Conservation (phyloP, 352 stramenopile species). For the Peronosclerospora sorghi region DNA sequence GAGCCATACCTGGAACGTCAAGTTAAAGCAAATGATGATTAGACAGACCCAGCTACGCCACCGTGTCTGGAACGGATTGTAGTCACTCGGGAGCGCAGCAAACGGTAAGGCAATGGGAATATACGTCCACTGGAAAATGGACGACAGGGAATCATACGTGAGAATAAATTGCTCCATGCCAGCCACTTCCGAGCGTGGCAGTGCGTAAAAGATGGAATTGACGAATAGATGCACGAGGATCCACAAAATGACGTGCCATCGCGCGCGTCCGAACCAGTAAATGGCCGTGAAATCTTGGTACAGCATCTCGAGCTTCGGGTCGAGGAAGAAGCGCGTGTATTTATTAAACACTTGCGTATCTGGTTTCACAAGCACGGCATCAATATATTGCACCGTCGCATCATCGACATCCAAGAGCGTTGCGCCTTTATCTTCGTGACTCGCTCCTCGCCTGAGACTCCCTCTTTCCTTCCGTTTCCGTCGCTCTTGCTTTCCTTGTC, state of each 20-base stretch:
- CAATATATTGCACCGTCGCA: conserved; percentile 60
- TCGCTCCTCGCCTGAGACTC: conserved; percentile 8
- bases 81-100: conserved; percentile 42
- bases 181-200: conserved; percentile 46
- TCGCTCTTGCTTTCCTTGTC: conserved; percentile 13
- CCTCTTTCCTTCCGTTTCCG: conserved; percentile 10
- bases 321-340: conserved; percentile 72
- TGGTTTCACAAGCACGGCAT: conserved; percentile 60
- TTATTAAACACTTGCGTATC: conserved; percentile 66
- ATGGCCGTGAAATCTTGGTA: conserved; percentile 82
- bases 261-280: conserved; percentile 71
- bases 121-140: conserved; percentile 65
- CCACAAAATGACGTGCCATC: conserved; percentile 60
- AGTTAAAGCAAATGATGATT: conserved; percentile 70
- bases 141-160: conserved; percentile 25
- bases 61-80: conserved; percentile 62
- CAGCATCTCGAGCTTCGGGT: conserved; percentile 54
- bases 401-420: conserved; percentile 33
- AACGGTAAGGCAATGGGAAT: conserved; percentile 63
- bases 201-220: conserved; percentile 47
- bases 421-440: conserved; percentile 17
- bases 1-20: conserved; percentile 69
- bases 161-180: conserved; percentile 66
- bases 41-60: conserved; percentile 67
- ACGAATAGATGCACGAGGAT: conserved; percentile 64